Base-by-base conservation (phyloP, 495 filamentous ascomycete species). In the Xylaria longipes region DNA sequence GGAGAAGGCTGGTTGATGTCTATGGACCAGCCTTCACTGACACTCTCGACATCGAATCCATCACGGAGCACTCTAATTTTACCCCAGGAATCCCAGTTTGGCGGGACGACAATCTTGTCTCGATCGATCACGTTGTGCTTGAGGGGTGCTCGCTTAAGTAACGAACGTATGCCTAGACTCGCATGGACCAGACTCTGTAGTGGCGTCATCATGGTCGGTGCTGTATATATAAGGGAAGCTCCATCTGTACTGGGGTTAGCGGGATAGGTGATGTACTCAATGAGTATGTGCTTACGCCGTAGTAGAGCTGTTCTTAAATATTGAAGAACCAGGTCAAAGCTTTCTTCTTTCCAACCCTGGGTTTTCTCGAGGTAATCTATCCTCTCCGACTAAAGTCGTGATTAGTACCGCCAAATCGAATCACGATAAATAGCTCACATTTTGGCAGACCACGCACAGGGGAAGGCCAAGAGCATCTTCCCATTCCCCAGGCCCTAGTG, bases 31-130 rank as follows among this genome's bases (percentile, higher is more conserved):
- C 90, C 93, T 58, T 88, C 89, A 75, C 92, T 95, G 41, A 95
- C 88, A 6, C 87, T 88, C 82, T 99, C 96, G 56, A 97, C 92
- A 72, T 97, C 94, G 77, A 98, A 98, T 17, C 92, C 93, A 83
- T 98, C 97, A n/a, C 93, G 87, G 22, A 98, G 84, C 50, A 98
- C 93, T 27, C 95, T 88, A 70, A 99, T 97, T 81, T 98, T 99
- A 35, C 93, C 95, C 94, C 95, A 98, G 0, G 94, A 97, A 80
- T 99, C 96, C 97, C 97, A 98, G 78, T 97, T 97, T 14, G 94
- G 91, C 5, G 96, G 97, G 2, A 99, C 90, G 0, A 97, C 85
- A 41, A 98, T 92, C 84, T 95, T 97, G 79, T 98, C 97, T 39
- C 97, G 86, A 79, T 98, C 97, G 72, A 97, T 97, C 65, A 97